Base-by-base conservation (phyloP, 164 flowering plant genomes). In the Aristolochia californica region DNA sequence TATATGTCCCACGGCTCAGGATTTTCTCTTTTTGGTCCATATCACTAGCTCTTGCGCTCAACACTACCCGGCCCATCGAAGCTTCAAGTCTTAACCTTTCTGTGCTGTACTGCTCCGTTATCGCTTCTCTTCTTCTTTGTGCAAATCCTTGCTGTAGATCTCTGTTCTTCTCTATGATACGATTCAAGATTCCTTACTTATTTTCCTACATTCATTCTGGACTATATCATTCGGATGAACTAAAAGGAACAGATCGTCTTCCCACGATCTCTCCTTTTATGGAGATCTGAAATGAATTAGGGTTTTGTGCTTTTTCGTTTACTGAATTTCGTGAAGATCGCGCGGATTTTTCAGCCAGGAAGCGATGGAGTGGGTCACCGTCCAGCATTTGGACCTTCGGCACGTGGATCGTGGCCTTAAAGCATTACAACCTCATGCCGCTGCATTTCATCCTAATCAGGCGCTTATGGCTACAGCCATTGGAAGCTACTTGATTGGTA, bases 321-420 rank as follows among this genome's bases (percentile, higher is more conserved):
- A 9, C 13, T 52, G 24, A 13, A 24, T 22, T 47, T 50, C 27
- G 54, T 7, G 54, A 27, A 50, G 14, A 50, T 4, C 54, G 22
- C 16, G 27, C 54, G 11, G 54, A 9, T 24, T 34, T 34, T 2
- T 34, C 40, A 34, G 40, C 10, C 10, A 8, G 53, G 4, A 25
- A 0, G 28, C 34, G 25, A 94, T 94, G 99, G 99, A 94, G 95
- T 94, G 99, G 99, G 57, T 80, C 15, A 87, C 97, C 24, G 74
- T 94, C 60, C 97, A 94, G 66, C 99, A 94, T 76, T 77, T 94
- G 68, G 97, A 94, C 87, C 96, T 94, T 21, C 88, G 88, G 18
- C 91, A 88, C 38, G 81, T 82, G 0, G 93, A 81, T n/a, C 85
- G 90, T 16, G 83, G 80, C 44, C 69, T 63, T 51, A 78, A 77